Percentiles rank a stretch among this genome's conserved stretches.
Conservation (phyloP, 352 stramenopile species). For the Phytophthora rubi region DNA sequence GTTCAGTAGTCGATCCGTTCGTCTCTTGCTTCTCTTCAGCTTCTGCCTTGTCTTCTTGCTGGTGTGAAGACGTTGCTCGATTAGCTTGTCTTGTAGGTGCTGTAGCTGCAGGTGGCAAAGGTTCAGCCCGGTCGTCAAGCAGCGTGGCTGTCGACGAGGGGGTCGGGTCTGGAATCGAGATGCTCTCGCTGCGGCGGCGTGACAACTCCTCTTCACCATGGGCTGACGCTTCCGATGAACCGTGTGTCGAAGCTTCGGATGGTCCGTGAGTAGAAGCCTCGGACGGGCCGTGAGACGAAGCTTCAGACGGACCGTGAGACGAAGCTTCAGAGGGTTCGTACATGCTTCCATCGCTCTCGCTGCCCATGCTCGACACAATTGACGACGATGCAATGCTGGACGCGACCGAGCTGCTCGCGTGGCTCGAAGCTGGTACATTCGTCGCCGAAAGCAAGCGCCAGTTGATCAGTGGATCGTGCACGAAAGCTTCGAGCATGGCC, state of each 20-base stretch:
- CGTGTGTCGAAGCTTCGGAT: constrained; percentile 6
- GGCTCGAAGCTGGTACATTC: constrained; percentile 55
- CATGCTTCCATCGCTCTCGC: constrained; percentile 23
- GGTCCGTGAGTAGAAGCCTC: background rate
- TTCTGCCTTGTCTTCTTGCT: constrained; percentile 13
- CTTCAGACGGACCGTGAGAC: constrained; percentile 4
- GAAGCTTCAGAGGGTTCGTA: constrained; percentile 25
- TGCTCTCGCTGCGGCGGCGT: constrained; percentile 58
- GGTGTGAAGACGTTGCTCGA: constrained; percentile 4
- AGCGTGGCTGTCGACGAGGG: constrained; percentile 33
- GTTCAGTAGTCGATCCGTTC: constrained; percentile 2
- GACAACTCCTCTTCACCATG: constrained; percentile 11
- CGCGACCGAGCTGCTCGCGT: constrained; percentile 35
- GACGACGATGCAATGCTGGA: constrained; percentile 45
- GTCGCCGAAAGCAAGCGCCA: constrained; percentile 93
- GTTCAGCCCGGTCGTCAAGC: constrained; percentile 29
- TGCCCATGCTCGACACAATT: constrained; percentile 43
- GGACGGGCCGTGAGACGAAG: background rate
- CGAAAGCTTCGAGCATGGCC: constrained; percentile 99
- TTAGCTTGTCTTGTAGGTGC: constrained; percentile 4
- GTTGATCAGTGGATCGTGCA: constrained; percentile 99
- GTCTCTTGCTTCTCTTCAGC: constrained; percentile 11
- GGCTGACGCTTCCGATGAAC: background rate
- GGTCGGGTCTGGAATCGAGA: constrained; percentile 55
- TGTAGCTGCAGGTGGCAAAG: constrained; percentile 7